A percentile compares a stretch with the other conserved stretches of the same genome.
Evolutionary conservation across 2,329 filamentous ascomycete genomes (phyloP).

Genomic region (Monosporascus sp.): DNA sequence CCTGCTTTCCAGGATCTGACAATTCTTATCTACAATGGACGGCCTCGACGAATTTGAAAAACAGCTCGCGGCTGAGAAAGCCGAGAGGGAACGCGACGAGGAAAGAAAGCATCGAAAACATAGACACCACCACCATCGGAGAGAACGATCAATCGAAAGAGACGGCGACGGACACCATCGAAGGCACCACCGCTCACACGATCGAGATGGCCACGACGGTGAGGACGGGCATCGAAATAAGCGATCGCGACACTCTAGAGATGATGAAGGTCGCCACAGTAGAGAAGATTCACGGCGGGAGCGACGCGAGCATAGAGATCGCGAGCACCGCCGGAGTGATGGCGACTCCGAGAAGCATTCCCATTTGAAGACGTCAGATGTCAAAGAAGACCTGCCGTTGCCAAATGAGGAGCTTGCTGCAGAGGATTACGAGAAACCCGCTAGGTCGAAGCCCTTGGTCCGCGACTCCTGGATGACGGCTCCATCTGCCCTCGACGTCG

Average conservation of each 20-base stretch:
- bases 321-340: slow-evolving; percentile 15
- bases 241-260: slow-evolving; percentile 51
- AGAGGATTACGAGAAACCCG: slow-evolving; percentile 19
- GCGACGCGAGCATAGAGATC: slow-evolving; percentile 17
- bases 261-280: slow-evolving; percentile 44
- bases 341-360: slow-evolving; percentile 28
- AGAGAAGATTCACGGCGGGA: slow-evolving; percentile 19
- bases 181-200: slow-evolving; percentile 29
- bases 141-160: slow-evolving; percentile 40
- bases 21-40: slow-evolving; percentile 36
- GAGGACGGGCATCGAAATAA: slow-evolving; percentile 59
- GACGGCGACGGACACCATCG: slow-evolving; percentile 30
- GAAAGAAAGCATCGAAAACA: slow-evolving; percentile 39
- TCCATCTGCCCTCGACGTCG: slow-evolving; percentile 74
- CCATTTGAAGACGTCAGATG: slow-evolving; percentile 38
- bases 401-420: slow-evolving; percentile 44
- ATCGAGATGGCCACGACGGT: slow-evolving; percentile 37
- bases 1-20: not conserved
- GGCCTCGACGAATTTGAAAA: slow-evolving; percentile 72
- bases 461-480: slow-evolving; percentile 95
- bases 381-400: slow-evolving; percentile 45
- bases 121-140: slow-evolving; percentile 41
- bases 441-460: slow-evolving; percentile 38
- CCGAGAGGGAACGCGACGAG: slow-evolving; percentile 43
- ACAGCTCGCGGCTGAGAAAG: slow-evolving; percentile 61